These are phyloP conservation scores for Botrytis porri DNA, from an alignment of 2,329 filamentous ascomycete species.

Conservation along the genomic window DNA sequence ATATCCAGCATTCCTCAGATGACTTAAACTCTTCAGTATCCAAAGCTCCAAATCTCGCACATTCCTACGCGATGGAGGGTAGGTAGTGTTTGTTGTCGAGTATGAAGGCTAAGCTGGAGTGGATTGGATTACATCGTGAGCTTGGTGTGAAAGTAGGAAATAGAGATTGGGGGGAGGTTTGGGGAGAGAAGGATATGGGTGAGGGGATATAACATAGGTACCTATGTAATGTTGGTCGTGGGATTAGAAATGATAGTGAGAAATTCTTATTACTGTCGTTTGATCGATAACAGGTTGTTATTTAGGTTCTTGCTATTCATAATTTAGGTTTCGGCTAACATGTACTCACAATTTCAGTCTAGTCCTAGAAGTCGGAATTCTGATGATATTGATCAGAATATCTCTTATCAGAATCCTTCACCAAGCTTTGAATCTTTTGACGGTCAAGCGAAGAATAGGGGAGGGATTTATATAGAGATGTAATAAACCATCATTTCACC, in stretches of 20 bases:
- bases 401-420: not conserved
- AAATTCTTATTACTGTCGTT: not conserved
- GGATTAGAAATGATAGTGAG: too few relatives aligned
- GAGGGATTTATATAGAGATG: not conserved
- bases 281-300: not conserved
- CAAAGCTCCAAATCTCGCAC: not conserved
- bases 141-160: not conserved
- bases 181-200: not conserved
- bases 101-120: not conserved
- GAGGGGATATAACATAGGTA: too few relatives aligned
- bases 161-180: too few relatives aligned
- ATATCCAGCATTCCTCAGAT: not conserved
- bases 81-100: not conserved
- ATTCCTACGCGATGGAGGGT: not conserved
- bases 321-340: fast-evolving
- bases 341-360: not conserved
- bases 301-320: not conserved
- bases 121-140: not conserved
- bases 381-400: not conserved
- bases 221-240: too few relatives aligned
- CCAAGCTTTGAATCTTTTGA: fast-evolving
- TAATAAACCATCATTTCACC: too few relatives aligned
- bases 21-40: not conserved
- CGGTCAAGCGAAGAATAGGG: not conserved
- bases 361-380: fast-evolving